These are phyloP conservation scores for Vachellia pachyceras DNA, from an alignment of 306 rosid genomes.

Conservation along the genomic window DNA sequence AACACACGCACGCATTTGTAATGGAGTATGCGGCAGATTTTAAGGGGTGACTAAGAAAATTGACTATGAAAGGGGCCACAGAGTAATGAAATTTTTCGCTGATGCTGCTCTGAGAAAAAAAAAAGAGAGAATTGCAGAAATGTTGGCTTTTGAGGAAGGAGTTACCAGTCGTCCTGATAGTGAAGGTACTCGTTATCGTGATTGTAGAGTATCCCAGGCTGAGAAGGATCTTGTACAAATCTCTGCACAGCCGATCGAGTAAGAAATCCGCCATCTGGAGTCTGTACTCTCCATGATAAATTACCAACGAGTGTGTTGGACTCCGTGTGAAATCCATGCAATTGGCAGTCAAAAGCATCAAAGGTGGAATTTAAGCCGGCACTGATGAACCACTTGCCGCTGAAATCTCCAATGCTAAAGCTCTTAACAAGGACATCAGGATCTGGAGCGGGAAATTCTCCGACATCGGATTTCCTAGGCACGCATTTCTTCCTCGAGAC, in stretches of 20 bases:
- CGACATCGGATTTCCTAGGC: constrained; percentile 89
- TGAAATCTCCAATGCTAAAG: constrained; percentile 75
- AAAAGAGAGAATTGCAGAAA: background rate
- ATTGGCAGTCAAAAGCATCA: constrained; percentile 87
- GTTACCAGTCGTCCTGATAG: constrained; percentile 96
- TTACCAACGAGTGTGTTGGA: constrained; percentile 73
- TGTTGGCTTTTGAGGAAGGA: constrained; percentile 16
- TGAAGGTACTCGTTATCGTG: constrained; percentile 95
- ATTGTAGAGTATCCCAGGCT: constrained; percentile 87
- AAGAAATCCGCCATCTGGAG: constrained; percentile 90
- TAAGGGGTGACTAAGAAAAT: background rate
- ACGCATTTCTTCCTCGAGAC: constrained; percentile 95
- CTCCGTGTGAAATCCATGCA: constrained; percentile 84
- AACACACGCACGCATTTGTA: background rate
- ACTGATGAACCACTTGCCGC: constrained; percentile 91
- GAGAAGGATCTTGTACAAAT: constrained; percentile 83
- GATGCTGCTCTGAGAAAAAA: too few relatives aligned
- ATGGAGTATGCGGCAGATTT: too few relatives aligned
- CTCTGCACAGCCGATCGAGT: constrained; percentile 78
- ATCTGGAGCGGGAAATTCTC: constrained; percentile 87
- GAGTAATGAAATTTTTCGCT: background rate
- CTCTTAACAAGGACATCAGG: constrained; percentile 78
- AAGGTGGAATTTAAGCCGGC: constrained; percentile 91
- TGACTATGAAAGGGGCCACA: background rate
- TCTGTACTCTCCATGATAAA: constrained; percentile 82